Evolutionary conservation across 768 basidiomycete species (phyloP).

Genomic region (Agrocybe praecox): DNA sequence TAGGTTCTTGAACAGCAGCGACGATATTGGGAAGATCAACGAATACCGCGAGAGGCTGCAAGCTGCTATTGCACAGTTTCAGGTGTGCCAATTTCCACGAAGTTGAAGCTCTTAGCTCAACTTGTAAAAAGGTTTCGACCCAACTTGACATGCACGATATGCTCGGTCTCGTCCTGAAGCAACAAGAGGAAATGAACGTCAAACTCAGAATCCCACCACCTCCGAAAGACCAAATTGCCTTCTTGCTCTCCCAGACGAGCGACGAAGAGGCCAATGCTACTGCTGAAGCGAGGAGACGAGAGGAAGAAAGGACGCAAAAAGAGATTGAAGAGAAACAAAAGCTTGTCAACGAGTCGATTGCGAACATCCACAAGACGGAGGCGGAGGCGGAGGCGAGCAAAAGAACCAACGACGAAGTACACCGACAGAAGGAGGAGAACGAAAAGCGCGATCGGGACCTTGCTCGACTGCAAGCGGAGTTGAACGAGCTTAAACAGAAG

Average conservation of each 20-base stretch:
- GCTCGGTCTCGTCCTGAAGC: constrained; percentile 6
- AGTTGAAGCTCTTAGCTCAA: no score
- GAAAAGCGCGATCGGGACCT: not conserved
- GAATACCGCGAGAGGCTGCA: constrained; percentile 15
- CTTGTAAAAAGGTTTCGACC: constrained; percentile 15
- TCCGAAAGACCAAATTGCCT: no score
- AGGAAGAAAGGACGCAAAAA: no score
- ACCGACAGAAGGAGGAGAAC: not conserved
- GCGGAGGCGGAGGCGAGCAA: not conserved
- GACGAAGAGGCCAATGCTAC: no score
- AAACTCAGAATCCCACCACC: no score
- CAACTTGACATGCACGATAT: constrained; percentile 13
- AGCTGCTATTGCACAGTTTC: constrained; percentile 11
- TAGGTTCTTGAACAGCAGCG: constrained; percentile 5
- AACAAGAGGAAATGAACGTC: not conserved
- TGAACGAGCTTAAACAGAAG: not conserved
- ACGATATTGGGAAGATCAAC: constrained; percentile 4
- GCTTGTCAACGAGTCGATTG: not conserved
- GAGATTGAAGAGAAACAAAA: no score
- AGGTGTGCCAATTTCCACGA: constrained; percentile 11
- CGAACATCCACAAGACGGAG: not conserved
- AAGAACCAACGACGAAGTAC: not conserved
- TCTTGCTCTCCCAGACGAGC: no score
- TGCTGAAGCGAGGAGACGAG: no score
- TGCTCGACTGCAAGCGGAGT: not conserved